phyloP scores from a whole-genome alignment of 73 alveolate genomes.

The Paramecium tetraurelia region DNA sequence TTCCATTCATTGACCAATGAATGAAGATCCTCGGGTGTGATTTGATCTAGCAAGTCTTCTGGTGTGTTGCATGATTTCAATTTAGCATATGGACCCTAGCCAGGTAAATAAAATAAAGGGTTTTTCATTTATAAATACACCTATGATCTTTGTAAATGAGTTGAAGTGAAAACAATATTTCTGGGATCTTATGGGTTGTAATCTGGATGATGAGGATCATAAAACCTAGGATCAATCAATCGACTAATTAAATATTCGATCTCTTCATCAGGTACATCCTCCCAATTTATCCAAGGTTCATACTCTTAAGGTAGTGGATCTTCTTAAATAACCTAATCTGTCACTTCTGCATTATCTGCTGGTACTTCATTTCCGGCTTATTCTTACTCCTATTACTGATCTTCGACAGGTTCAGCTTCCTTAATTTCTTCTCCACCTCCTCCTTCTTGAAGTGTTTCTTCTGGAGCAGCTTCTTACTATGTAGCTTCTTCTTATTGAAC shows the following conservation, averaged over 20 bases:
- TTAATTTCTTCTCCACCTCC: not conserved
- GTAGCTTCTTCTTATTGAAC: not conserved
- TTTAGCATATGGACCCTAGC: not conserved
- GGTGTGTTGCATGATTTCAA: not conserved
- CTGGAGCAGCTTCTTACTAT: not conserved
- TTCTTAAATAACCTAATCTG: not conserved
- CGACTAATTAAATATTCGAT: not conserved
- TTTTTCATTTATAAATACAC: not conserved
- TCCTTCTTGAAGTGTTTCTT: not conserved
- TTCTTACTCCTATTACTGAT: not conserved
- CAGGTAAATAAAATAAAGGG: not conserved
- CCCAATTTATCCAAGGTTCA: not conserved
- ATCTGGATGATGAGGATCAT: conserved; percentile 25
- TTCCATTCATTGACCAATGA: not conserved
- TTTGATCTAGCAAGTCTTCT: not conserved
- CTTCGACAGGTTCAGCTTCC: not conserved
- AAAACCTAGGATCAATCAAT: conserved; percentile 7
- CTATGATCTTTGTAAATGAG: not conserved
- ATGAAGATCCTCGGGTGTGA: not conserved
- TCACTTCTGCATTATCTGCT: not conserved
- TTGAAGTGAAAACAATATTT: not conserved
- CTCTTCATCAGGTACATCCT: conserved; percentile 5
- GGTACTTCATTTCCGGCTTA: not conserved
- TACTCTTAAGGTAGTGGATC: not conserved
- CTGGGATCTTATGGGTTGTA: conserved; percentile 16